Evolutionary conservation across 768 basidiomycete species (phyloP).

Genomic region (Mycena latifolia): DNA sequence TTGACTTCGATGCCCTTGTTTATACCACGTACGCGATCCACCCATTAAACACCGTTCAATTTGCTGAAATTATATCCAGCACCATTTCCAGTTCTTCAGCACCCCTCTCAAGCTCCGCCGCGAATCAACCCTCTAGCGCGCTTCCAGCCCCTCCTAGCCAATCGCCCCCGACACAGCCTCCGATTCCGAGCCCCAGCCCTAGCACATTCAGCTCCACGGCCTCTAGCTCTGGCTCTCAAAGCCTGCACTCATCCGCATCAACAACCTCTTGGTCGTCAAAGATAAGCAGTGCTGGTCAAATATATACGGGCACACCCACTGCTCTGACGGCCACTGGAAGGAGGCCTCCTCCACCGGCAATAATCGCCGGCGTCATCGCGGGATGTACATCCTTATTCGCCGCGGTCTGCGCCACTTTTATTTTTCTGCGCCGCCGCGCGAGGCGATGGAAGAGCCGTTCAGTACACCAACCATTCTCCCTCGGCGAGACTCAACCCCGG

Average conservation of each 20-base stretch:
- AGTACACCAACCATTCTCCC: neutral
- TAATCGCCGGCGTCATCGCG: neutral
- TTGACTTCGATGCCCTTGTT: neutral
- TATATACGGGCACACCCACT: no score
- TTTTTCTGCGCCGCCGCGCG: neutral
- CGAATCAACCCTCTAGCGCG: neutral
- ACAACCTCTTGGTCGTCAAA: no score
- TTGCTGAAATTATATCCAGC: neutral
- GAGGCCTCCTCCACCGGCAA: neutral
- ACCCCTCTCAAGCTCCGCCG: neutral
- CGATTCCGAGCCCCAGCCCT: no score
- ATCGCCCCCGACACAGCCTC: no score
- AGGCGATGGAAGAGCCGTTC: neutral
- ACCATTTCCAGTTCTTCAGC: neutral
- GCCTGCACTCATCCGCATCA: no score
- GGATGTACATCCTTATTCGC: neutral
- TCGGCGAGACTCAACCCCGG: neutral
- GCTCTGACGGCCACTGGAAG: no score
- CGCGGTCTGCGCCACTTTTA: neutral
- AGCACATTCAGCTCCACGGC: no score
- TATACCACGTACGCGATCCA: neutral
- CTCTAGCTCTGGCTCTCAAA: no score
- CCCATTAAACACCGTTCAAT: neutral
- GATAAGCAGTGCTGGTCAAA: no score
- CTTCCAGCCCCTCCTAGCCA: no score